Evolutionary conservation across 495 filamentous ascomycete genomes (phyloP), one percentile per base, ranked within the genome.

Genomic region (Alectoria sarmentosa): DNA sequence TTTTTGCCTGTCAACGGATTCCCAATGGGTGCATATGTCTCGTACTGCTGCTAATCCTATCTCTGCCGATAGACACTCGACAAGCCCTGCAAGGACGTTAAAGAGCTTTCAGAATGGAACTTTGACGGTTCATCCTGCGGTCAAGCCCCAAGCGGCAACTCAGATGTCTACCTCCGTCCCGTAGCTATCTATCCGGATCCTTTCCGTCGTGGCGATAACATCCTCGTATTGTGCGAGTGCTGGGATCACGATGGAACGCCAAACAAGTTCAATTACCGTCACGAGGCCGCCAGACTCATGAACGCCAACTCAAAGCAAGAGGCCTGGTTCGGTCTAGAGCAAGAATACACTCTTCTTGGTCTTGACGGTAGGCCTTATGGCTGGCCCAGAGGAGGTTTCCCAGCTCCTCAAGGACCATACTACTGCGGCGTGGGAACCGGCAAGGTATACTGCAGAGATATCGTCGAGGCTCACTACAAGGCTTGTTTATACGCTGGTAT

Each of bases 261-360:
- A 76, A 98, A 98, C 87, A 93, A 94, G 78, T 98, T 86, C 89
- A 98, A 98, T 86, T 87, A 89, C 89, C 90, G 94, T 67, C 90
- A 95, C 71, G 92, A 95, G 69, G 87, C 86, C 70, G 84, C 82
- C 73, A 88, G 91, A 73, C 79, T 96, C 71, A 96, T 97, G 92
- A 85, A 90, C 78, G 87, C 87, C 62, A 82, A 98, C 76, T 85
- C 85, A 72, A 80, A 86, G 66, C 88, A 92, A 74, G 79, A 88
- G 76, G 92, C 92, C 73, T 98, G 92, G 94, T 98, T 98, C 77
- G 94, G 94, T 82, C 88, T 98, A 23, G 94, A 98, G 83, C 94
- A 98, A 75, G 95, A 98, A 76, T 92, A 96, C 81, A 96, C 92
- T 48, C 85, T 96, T 52, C 91, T 97, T 71, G 93, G 92, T 74